phyloP scores from a whole-genome alignment of 768 basidiomycete genomes.

The Trametes elegans region DNA sequence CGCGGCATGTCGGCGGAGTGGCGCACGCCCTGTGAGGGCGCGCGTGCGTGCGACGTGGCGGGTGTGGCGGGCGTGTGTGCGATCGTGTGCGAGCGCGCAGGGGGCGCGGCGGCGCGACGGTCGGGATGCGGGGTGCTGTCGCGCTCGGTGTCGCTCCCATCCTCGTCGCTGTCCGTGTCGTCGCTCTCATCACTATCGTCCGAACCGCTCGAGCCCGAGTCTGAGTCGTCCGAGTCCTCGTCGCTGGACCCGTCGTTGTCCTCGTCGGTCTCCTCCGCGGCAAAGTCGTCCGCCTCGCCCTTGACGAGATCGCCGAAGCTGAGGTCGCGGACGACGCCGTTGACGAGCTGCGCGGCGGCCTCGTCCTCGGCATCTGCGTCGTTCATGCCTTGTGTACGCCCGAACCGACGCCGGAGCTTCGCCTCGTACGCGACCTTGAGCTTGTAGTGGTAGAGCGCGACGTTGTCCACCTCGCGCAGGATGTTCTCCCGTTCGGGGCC shows the following conservation, averaged over 20 bases:
- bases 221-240: slow-evolving; percentile 23
- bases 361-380: slow-evolving; percentile 78
- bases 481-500: slow-evolving; percentile 75
- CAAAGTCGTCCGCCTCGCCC: slow-evolving; percentile 79
- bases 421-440: slow-evolving; percentile 92
- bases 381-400: slow-evolving; percentile 46
- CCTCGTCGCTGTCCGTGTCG: slow-evolving; percentile 18
- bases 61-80: slow-evolving; percentile 15
- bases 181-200: slow-evolving; percentile 16
- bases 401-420: slow-evolving; percentile 85
- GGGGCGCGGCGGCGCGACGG: neutral
- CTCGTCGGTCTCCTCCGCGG: slow-evolving; percentile 55
- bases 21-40: slow-evolving; percentile 8
- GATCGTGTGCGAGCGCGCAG: slow-evolving; percentile 23
- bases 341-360: slow-evolving; percentile 75
- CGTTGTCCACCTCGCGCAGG: slow-evolving; percentile 82
- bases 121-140: slow-evolving; percentile 18
- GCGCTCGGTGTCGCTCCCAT: slow-evolving; percentile 20
- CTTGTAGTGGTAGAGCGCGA: slow-evolving; percentile 91
- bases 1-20: slow-evolving; percentile 12
- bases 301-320: slow-evolving; percentile 76
- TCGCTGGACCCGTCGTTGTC: slow-evolving; percentile 49
- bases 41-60: neutral
- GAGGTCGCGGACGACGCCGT: slow-evolving; percentile 78
- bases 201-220: neutral